Evolutionary conservation across 106 monocot genomes (phyloP), one percentile per base, ranked within the genome.

Genomic region (Dendrobium nobile): DNA sequence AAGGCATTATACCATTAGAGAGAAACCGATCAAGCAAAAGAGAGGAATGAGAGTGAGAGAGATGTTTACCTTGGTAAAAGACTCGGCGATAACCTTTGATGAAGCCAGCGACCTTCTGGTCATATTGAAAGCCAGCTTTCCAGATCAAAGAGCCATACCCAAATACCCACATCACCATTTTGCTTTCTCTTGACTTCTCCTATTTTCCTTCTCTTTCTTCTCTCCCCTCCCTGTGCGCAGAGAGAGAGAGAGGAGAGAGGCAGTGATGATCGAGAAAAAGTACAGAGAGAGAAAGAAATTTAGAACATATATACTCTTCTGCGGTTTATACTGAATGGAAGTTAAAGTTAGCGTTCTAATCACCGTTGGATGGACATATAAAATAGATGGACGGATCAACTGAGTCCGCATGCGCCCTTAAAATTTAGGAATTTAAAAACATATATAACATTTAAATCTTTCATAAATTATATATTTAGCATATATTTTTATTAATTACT

Each of bases 131-230:
- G 1, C 98, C 98, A 5, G 95, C 87, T 74, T 92, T 94, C 95
- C 98, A 98, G 80, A 98, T 94, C 47, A 98, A 84, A 22, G 98
- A 98, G 0, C 98, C 98, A 61, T 98, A 98, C 5, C 98, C 98
- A 68, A 95, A 98, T 28, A 98, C 91, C 98, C 95, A 98, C 88
- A 87, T 84, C 86, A 80, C 91, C 92, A 92, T 92, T 45, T 47
- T 80, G 19, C 31, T 79, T 72, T 4, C 80, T 72, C 68, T 64
- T 47, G 48, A 70, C 72, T 65, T 81, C 80, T 33, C 41, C 18
- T 33, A 41, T 79, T 47, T 44, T 59, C 67, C 22, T 19, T 44
- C 77, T 58, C 26, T 40, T 78, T 64, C 22, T 24, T 41, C 64
- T 61, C 41, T 9, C 28, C 24, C 41, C 28, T 31, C 20, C 43